Base-by-base conservation (phyloP, 352 stramenopile species). In the Pythium volutum region DNA sequence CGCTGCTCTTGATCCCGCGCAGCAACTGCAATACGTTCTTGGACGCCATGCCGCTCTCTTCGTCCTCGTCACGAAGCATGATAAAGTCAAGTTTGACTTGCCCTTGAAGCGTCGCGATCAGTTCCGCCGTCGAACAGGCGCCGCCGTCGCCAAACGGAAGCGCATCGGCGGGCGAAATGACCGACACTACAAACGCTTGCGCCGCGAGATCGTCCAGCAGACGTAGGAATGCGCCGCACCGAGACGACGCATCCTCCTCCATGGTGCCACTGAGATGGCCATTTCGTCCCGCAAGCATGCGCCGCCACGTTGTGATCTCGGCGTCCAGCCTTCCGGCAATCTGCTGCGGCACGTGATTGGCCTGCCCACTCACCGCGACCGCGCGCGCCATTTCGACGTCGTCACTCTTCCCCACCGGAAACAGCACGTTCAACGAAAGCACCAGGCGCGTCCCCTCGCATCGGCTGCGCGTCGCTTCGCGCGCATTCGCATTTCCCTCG, bases 41-140 rank as follows among this genome's bases (percentile, higher is more conserved):
- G 2, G 67, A 53, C 16, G 73, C 59, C 4, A 36, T 36, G 11
- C 64, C 58, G 20, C 53, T 39, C 5, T 65, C 20, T 41, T 81
- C 74, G 27, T 76, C 71, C 3, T 80, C 71, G 16, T 70, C 67
- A 3, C 75, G 62, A n/a, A 81, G 64, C 29, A 81, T 25, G 15
- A 81, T 45, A 26, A 81, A 74, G 60, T 84, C 42, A n/a, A 76
- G 50, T 8, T 43, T 41, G 7, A 34, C 43, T 15, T 66, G 39
- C n/a, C 57, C 41, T n/a, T 23, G 43, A 14, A 74, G 41, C n/a
- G 25, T 46, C 27, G 16, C 39, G 2, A 22, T 31, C 39, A 60
- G 26, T 14, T 48, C 31, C 3, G 26, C 46, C 27, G 51, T 18
- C 23, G 31, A 11, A 42, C 18, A 10, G 18, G 36, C 36, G 4